phyloP scores from a whole-genome alignment of 2,329 filamentous ascomycete genomes.

The Madurella fahalii region DNA sequence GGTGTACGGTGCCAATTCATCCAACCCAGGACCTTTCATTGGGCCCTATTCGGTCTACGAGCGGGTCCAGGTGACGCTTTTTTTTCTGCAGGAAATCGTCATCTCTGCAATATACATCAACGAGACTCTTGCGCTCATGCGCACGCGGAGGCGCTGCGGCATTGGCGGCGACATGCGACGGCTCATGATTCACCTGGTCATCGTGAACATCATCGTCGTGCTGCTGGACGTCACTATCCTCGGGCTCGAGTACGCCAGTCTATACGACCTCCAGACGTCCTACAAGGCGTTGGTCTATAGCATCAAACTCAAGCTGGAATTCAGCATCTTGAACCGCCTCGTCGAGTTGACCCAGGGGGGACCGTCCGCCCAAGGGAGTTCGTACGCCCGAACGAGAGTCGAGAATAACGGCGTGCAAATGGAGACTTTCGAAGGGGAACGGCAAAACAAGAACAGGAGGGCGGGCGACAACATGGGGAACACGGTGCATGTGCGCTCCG shows the following conservation, averaged over 20 bases:
- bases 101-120: slow-evolving; percentile 51
- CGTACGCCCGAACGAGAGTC: neutral
- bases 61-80: slow-evolving; percentile 53
- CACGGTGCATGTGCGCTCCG: neutral
- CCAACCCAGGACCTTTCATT: slow-evolving; percentile 32
- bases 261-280: slow-evolving; percentile 13
- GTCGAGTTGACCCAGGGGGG: slow-evolving; percentile 14
- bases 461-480: neutral
- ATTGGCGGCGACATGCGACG: slow-evolving; percentile 30
- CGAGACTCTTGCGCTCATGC: slow-evolving; percentile 48
- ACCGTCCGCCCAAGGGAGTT: neutral
- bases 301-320: slow-evolving; percentile 25
- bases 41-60: slow-evolving; percentile 46
- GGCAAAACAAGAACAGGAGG: neutral
- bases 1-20: slow-evolving; percentile 48
- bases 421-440: neutral
- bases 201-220: slow-evolving; percentile 41
- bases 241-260: slow-evolving; percentile 25
- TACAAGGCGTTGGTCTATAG: slow-evolving; percentile 23
- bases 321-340: slow-evolving; percentile 22
- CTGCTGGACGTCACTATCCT: slow-evolving; percentile 35
- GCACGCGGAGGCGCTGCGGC: slow-evolving; percentile 36
- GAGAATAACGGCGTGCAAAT: neutral
- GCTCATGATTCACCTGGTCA: slow-evolving; percentile 46
- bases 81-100: slow-evolving; percentile 53